Base-by-base conservation (phyloP, 352 stramenopile species). In the Globisporangium radiosum region DNA sequence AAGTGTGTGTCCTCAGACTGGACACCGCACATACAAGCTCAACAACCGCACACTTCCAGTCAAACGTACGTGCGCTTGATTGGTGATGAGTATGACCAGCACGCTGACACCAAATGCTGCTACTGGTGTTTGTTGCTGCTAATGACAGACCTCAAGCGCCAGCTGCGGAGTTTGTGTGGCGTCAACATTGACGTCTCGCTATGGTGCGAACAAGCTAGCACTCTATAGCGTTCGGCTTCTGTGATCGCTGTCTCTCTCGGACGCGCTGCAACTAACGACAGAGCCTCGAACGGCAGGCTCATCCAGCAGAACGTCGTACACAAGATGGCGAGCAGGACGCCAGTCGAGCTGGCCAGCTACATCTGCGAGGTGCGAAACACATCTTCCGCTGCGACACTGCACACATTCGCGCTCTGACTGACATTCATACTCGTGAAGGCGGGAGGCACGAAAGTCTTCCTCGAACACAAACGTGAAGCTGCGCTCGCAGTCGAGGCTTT, bases 251-350 rank as follows among this genome's bases (percentile, higher is more conserved):
- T 33, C n/a, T 3, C 25, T 33, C 25, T 33, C 25, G 25, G 2
- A 33, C 25, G 25, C 25, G 25, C 2, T 33, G 25, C 25, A 33
- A 33, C 25, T 33, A 33, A 33, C 25, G 25, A 33, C 25, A 33
- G 25, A 33, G 25, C 25, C 25, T 33, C 25, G 10, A 8, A 50
- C 15, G 45, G 9, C n/a, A 50, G 45, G 70, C 54, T 75, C 19
- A 81, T 81, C 42, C 67, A 75, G 47, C 72, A 81, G 47, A 78
- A 76, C 45, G 51, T 74, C 15, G 69, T 78, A 3, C 70, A 78
- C 49, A 50, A 50, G n/a, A 36, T 50, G 15, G 45, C 45, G 45
- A 50, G n/a, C 14, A 71, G 67, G 42, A 65, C 54, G 10, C 65
- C 71, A 19, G 38, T 56, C 19, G 72, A 78, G 45, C 53, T 81